These are phyloP conservation scores for Suillus occidentalis DNA, from an alignment of 768 basidiomycete species.

Conservation along the genomic window DNA sequence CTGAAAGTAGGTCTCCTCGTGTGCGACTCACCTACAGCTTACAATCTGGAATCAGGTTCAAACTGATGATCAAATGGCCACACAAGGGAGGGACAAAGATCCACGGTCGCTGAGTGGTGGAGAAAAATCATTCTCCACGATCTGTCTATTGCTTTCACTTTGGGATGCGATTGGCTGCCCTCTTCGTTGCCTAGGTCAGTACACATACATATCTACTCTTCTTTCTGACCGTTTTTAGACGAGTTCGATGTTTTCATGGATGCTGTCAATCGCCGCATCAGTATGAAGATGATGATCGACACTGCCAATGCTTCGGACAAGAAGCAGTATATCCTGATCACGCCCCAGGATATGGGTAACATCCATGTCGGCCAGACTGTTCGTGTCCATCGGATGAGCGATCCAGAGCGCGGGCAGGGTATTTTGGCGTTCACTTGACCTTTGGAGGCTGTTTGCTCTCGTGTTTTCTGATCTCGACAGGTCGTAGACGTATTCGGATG, in stretches of 20 bases:
- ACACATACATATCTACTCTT: not conserved
- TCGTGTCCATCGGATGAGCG: constrained; percentile 73
- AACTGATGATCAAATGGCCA: constrained; percentile 75
- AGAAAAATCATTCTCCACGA: constrained; percentile 96
- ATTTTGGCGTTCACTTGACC: constrained; percentile 36
- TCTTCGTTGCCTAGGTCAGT: constrained; percentile 81
- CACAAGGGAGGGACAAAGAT: constrained; percentile 76
- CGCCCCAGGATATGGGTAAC: constrained; percentile 90
- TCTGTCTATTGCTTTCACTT: constrained; percentile 88
- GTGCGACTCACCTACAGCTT: not conserved
- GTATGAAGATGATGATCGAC: constrained; percentile 96
- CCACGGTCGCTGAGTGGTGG: constrained; percentile 88
- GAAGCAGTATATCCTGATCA: constrained; percentile 94
- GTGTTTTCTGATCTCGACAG: not conserved
- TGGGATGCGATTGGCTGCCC: constrained; percentile 98
- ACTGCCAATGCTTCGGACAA: constrained; percentile 84
- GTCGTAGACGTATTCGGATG: not conserved
- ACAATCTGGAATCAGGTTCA: constrained; percentile 51
- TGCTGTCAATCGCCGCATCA: constrained; percentile 85
- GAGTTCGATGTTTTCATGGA: constrained; percentile 99
- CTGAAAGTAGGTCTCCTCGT: constrained; percentile 51
- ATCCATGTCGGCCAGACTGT: constrained; percentile 67
- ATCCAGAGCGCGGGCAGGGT: constrained; percentile 71
- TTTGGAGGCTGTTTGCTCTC: not conserved
- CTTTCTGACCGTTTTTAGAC: constrained; percentile 45